phyloP scores from a whole-genome alignment of 2,329 filamentous ascomycete genomes.

The Hypoxylon sp. region DNA sequence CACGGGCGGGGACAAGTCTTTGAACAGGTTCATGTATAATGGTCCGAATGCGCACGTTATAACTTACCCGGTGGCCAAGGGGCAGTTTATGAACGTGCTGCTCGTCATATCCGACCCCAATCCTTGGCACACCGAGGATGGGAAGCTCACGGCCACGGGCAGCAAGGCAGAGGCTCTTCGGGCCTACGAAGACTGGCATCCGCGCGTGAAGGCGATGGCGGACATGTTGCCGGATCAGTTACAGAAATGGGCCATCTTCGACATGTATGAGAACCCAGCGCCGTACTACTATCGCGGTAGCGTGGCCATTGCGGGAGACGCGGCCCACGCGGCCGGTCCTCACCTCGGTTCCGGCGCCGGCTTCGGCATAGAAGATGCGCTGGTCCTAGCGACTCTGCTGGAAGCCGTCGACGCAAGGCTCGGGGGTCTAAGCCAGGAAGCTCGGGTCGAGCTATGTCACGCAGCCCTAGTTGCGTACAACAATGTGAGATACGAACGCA shows the following conservation, averaged over 20 bases:
- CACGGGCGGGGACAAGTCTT: slow-evolving; percentile 59
- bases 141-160: slow-evolving; percentile 53
- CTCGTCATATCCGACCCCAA: slow-evolving; percentile 58
- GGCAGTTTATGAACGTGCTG: slow-evolving; percentile 68
- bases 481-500: slow-evolving; percentile 48
- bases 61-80: slow-evolving; percentile 71
- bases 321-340: slow-evolving; percentile 67
- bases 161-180: slow-evolving; percentile 56
- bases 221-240: slow-evolving; percentile 61
- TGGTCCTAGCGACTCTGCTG: slow-evolving; percentile 49
- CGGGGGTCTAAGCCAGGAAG: not conserved
- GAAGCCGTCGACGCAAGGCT: slow-evolving; percentile 39
- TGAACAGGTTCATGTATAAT: slow-evolving; percentile 67
- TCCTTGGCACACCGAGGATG: slow-evolving; percentile 52
- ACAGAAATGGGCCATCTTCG: slow-evolving; percentile 69
- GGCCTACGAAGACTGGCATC: slow-evolving; percentile 59
- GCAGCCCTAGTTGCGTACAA: slow-evolving; percentile 49
- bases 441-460: slow-evolving; percentile 40
- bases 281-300: slow-evolving; percentile 58
- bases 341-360: slow-evolving; percentile 69
- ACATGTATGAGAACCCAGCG: slow-evolving; percentile 60
- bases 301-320: slow-evolving; percentile 66
- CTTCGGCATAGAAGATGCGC: slow-evolving; percentile 67
- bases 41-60: slow-evolving; percentile 69
- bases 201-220: slow-evolving; percentile 54